Evolutionary conservation across 2,329 filamentous ascomycete species (phyloP).

Genomic region (Xylaria multiplex): DNA sequence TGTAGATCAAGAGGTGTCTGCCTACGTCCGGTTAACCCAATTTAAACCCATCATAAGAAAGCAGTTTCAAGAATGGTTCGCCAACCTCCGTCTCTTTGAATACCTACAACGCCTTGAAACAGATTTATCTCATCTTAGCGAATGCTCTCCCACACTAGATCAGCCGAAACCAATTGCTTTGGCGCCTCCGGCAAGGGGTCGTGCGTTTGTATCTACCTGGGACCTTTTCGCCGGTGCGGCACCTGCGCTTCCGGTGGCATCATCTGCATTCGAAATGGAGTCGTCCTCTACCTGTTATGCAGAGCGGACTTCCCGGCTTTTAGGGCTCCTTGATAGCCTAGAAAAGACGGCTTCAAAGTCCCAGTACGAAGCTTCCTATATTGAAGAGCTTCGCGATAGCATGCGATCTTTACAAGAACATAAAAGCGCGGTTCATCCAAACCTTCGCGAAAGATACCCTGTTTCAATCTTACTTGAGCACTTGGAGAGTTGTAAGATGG

Average conservation of each 20-base stretch:
- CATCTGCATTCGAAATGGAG: neutral
- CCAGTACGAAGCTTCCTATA: slow-evolving; percentile 18
- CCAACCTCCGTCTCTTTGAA: slow-evolving; percentile 14
- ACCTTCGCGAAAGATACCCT: neutral
- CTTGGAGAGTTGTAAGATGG: slow-evolving; percentile 9
- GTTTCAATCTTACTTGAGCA: neutral
- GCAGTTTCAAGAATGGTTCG: slow-evolving; percentile 17
- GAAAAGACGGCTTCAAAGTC: neutral
- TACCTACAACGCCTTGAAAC: slow-evolving; percentile 11
- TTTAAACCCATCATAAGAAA: neutral
- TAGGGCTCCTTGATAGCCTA: slow-evolving; percentile 10
- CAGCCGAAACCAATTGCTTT: neutral
- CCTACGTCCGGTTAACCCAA: neutral
- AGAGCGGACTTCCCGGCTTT: slow-evolving; percentile 2
- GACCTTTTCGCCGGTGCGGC: slow-evolving; percentile 20
- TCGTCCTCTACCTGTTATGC: neutral
- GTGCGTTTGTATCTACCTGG: slow-evolving; percentile 22
- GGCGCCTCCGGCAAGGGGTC: neutral
- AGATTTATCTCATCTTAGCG: neutral
- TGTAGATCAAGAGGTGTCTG: slow-evolving; percentile 13
- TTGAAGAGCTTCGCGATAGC: slow-evolving; percentile 17
- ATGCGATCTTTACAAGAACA: slow-evolving; percentile 24
- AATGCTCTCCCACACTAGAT: no score
- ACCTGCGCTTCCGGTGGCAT: neutral
- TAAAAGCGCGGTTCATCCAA: neutral